Evolutionary conservation across 805 yeast genomes (phyloP), one percentile per base, ranked within the genome.

Genomic region (Starmerella davenportii): DNA sequence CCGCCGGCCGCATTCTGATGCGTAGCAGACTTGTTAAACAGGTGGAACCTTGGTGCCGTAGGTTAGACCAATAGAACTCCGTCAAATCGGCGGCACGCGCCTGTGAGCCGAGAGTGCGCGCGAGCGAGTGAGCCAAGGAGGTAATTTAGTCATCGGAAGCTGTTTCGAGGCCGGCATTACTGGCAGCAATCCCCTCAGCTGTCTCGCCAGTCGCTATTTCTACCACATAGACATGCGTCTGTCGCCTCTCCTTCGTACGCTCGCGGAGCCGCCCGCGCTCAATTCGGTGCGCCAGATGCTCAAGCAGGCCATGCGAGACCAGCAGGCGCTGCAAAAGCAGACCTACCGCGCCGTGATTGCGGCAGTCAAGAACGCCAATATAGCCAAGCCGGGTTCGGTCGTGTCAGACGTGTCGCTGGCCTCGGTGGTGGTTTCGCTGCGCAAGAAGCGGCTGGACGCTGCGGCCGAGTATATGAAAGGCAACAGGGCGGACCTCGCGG

Each of bases 401-500:
- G 35, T 35, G 8, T 40, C 46, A 8, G 57, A 57, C 35, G 32
- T 51, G 8, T 40, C 43, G 15, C 50, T 62, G 44, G 53, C 60
- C 17, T 70, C 68, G 39, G 53, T 70, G 46, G 57, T 70, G 24
- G 56, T 60, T 18, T 72, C 53, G 8, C 43, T 53, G 42, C 43
- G 50, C 30, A 43, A 44, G 31, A 50, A 71, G 47, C 62, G 78
- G 43, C 49, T 46, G 21, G 71, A 69, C 41, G 65, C 76, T 1
- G 64, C 65, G 33, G 58, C 53, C 9, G 70, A 70, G 47, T 74
- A 66, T 48, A 36, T 47, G 11, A 54, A 56, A 15, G 67, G 68
- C 37, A 53, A 60, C 8, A 64, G 80, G 45, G 52, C 49, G 2
- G 79, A 74, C 43, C 55, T 74, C 42, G 74, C 65, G 1, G 66